Conservation (phyloP, 2,329 filamentous ascomycete species). For the Alternaria sp. region DNA sequence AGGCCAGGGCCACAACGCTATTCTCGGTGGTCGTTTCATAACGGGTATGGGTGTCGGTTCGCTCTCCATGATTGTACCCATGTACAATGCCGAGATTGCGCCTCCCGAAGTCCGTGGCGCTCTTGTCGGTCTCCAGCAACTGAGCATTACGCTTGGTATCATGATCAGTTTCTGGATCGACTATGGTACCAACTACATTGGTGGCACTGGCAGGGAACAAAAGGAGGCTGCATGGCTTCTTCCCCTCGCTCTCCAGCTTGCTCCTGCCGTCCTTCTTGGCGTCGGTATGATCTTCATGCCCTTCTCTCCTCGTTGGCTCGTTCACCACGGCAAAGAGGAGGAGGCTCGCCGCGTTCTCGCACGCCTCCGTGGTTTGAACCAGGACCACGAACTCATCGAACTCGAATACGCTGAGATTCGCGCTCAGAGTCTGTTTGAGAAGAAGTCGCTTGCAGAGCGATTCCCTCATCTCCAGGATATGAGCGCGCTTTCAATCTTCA, state of each 20-base stretch:
- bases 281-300: constrained; percentile 81
- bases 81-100: constrained; percentile 55
- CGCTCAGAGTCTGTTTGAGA: constrained; percentile 79
- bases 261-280: constrained; percentile 71
- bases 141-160: constrained; percentile 70
- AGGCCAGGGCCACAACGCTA: constrained; percentile 63
- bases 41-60: constrained; percentile 75
- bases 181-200: constrained; percentile 54
- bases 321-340: constrained; percentile 72
- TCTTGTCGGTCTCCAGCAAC: constrained; percentile 69
- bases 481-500: constrained; percentile 65
- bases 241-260: constrained; percentile 75
- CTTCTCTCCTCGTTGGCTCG: constrained; percentile 78
- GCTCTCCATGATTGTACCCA: constrained; percentile 71
- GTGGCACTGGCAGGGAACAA: constrained; percentile 67
- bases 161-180: constrained; percentile 65
- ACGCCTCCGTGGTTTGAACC: constrained; percentile 67
- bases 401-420: constrained; percentile 84
- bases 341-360: constrained; percentile 72
- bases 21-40: constrained; percentile 76
- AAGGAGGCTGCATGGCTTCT: constrained; percentile 76
- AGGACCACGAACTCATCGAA: constrained; percentile 73
- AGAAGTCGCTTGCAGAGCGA: constrained; percentile 71
- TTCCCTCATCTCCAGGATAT: constrained; percentile 71
- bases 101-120: constrained; percentile 71